Conservation (phyloP, 768 basidiomycete genomes). For the Mycena crocata region DNA sequence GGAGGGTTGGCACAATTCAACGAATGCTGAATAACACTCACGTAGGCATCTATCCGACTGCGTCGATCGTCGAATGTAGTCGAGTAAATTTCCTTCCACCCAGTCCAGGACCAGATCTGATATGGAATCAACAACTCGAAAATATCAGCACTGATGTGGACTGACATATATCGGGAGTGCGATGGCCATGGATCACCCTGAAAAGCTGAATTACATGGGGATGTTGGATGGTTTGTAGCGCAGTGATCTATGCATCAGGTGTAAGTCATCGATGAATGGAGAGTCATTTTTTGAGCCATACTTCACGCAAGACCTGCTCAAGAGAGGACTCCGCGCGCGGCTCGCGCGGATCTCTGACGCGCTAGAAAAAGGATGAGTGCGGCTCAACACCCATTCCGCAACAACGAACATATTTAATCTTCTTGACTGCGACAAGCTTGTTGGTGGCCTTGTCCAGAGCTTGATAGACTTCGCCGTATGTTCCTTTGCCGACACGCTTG, state of each 20-base stretch:
- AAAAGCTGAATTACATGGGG: conserved; percentile 20
- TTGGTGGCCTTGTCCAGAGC: neutral
- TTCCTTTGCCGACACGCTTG: conserved; percentile 8
- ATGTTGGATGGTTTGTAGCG: conserved; percentile 18
- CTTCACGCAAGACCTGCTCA: conserved; percentile 13
- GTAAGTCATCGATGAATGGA: neutral
- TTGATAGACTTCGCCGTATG: conserved; percentile 9
- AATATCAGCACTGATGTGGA: no score
- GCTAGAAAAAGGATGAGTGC: neutral
- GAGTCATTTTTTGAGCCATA: neutral
- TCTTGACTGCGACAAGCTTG: conserved; percentile 26
- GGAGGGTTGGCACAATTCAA: neutral
- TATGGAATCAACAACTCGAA: neutral
- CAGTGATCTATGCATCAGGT: conserved; percentile 9
- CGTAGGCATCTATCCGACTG: conserved; percentile 10
- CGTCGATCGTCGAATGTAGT: conserved; percentile 18
- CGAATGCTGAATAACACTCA: neutral
- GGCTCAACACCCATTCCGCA: neutral
- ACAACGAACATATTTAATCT: conserved; percentile 16
- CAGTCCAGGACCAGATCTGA: conserved; percentile 27
- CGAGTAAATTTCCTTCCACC: conserved; percentile 8
- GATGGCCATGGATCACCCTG: neutral
- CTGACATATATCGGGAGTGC: conserved; percentile 18
- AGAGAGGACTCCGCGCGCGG: neutral
- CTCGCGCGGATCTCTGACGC: neutral